phyloP scores from a whole-genome alignment of 495 filamentous ascomycete species.

The Xylaria longipes region DNA sequence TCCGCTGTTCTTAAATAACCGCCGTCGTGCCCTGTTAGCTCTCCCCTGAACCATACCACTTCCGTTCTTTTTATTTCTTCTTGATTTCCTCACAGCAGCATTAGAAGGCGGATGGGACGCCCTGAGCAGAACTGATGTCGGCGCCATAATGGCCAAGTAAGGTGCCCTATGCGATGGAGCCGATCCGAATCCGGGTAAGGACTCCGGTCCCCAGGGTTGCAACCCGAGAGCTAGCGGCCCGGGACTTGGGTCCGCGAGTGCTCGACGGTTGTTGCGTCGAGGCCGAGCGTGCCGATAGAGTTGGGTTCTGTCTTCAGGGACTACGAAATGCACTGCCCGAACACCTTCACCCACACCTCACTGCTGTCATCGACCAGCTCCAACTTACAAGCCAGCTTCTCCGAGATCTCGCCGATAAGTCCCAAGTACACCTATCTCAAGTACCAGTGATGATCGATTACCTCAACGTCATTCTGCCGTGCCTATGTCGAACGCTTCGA shows the following conservation, averaged over 20 bases:
- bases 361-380: slow-evolving; percentile 50
- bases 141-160: slow-evolving; percentile 10
- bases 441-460: slow-evolving; percentile 57
- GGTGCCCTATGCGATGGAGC: slow-evolving; percentile 12
- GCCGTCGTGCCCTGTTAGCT: not conserved
- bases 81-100: not conserved
- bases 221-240: slow-evolving; percentile 21
- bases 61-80: not conserved
- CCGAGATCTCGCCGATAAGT: slow-evolving; percentile 58
- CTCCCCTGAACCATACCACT: not conserved
- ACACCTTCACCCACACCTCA: slow-evolving; percentile 49
- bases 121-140: not conserved
- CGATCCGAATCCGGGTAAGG: slow-evolving; percentile 19
- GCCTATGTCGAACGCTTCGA: slow-evolving; percentile 52
- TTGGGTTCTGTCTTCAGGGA: slow-evolving; percentile 48
- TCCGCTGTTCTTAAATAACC: slow-evolving; percentile 18
- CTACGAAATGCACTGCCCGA: slow-evolving; percentile 48
- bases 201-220: slow-evolving; percentile 6
- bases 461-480: slow-evolving; percentile 59
- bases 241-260: slow-evolving; percentile 40
- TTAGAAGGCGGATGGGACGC: not conserved
- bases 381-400: slow-evolving; percentile 50
- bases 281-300: slow-evolving; percentile 51
- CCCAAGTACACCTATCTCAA: slow-evolving; percentile 55
- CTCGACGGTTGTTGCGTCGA: slow-evolving; percentile 55